A percentile compares a stretch with the other conserved stretches of the same genome.
Evolutionary conservation across 768 basidiomycete species (phyloP).

Genomic region (Tulasnella sp.): DNA sequence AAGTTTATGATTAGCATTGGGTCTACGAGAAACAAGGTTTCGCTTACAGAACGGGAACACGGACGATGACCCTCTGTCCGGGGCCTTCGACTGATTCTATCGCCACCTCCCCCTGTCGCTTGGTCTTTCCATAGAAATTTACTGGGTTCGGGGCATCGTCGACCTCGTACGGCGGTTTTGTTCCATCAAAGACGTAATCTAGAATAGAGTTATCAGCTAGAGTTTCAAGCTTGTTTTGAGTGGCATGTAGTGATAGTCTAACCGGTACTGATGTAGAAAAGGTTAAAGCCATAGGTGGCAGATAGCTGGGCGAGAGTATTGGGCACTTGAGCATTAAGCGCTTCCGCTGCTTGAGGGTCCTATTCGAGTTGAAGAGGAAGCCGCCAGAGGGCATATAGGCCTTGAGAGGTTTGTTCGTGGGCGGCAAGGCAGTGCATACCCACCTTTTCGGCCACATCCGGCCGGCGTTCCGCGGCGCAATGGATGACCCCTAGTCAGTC

Average conservation of each 20-base stretch:
- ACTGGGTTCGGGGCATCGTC: conserved; percentile 76
- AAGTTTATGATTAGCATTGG: not conserved
- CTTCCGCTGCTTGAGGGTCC: conserved; percentile 68
- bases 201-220: conserved; percentile 2
- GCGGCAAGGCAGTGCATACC: conserved; percentile 37
- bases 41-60: conserved; percentile 86
- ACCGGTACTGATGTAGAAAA: conserved; percentile 95
- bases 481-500: conserved; percentile 69
- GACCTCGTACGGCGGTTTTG: conserved; percentile 86
- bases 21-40: not conserved
- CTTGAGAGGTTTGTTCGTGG: not conserved
- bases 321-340: conserved; percentile 84
- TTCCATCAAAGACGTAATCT: conserved; percentile 98
- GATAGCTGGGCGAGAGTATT: conserved; percentile 70
- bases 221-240: conserved; percentile 13
- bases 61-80: conserved; percentile 65
- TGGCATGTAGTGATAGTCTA: conserved; percentile 33
- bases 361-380: conserved; percentile 39
- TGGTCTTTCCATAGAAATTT: conserved; percentile 85
- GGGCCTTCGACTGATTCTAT: conserved; percentile 52
- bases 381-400: not conserved
- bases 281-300: conserved; percentile 58
- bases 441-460: conserved; percentile 91
- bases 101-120: conserved; percentile 84
- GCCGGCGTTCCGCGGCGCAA: conserved; percentile 91